These are phyloP conservation scores for Trifolium subterraneum DNA, from an alignment of 306 rosid genomes.

Conservation along the genomic window DNA sequence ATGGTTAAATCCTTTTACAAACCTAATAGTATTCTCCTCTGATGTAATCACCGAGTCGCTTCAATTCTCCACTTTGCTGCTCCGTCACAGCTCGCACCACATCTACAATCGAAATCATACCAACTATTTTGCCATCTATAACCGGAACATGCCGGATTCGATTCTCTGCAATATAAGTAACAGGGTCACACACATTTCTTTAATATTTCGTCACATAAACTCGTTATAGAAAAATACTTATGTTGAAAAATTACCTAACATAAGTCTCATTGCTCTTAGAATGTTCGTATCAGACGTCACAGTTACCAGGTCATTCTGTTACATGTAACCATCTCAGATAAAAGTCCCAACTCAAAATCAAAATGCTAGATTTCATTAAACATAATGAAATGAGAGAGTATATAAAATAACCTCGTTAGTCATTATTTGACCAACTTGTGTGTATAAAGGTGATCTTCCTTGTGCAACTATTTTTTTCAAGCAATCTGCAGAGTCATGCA, in stretches of 20 bases:
- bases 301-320: conserved; percentile 71
- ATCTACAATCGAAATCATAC: conserved; percentile 89
- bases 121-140: conserved; percentile 82
- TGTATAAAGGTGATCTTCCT: conserved; percentile 76
- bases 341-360: background rate
- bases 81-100: conserved; percentile 82
- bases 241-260: conserved; percentile 62
- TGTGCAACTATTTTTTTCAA: conserved; percentile 71
- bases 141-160: conserved; percentile 83
- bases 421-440: conserved; percentile 82
- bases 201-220: background rate
- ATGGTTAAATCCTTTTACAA: conserved; percentile 28
- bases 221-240: background rate
- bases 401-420: conserved; percentile 69
- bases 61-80: conserved; percentile 83
- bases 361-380: background rate
- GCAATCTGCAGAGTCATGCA: conserved; percentile 60
- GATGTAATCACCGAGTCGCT: conserved; percentile 67
- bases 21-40: conserved; percentile 68
- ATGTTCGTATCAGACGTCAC: conserved; percentile 80
- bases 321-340: conserved; percentile 9
- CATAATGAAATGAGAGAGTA: conserved; percentile 15
- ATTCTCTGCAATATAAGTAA: conserved; percentile 58
- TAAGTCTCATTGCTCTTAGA: conserved; percentile 88
- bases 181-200: background rate